Evolutionary conservation across 257 asterid species (phyloP).

Genomic region (Nicotiana knightiana): DNA sequence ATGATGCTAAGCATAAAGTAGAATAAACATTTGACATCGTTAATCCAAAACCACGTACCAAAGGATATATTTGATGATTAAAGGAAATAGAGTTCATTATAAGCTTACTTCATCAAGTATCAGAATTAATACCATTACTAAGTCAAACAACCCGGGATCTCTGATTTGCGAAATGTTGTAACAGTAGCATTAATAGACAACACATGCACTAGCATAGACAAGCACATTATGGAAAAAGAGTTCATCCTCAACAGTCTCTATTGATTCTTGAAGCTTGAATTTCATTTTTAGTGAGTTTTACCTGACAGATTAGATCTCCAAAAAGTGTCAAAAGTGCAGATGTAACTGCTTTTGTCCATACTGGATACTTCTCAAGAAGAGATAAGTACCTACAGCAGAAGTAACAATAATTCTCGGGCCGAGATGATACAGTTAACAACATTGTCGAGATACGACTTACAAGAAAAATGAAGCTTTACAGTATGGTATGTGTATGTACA

Average conservation of each 20-base stretch:
- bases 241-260: not conserved
- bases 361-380: slow-evolving; percentile 80
- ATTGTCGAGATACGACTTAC: not conserved
- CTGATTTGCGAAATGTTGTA: not conserved
- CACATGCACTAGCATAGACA: not conserved
- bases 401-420: not conserved
- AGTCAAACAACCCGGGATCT: not conserved
- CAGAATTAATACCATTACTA: not conserved
- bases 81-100: not conserved
- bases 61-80: not conserved
- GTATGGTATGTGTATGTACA: too few species aligned
- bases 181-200: not conserved
- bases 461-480: not conserved
- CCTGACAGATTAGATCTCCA: slow-evolving; percentile 92
- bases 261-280: not conserved
- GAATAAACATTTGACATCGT: not conserved
- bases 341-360: slow-evolving; percentile 76
- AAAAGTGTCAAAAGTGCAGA: slow-evolving; percentile 65
- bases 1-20: not conserved
- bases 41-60: not conserved
- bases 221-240: not conserved
- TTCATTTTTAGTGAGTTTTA: slow-evolving; percentile 26
- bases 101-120: not conserved
- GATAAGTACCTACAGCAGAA: slow-evolving; percentile 66
- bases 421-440: not conserved